These are phyloP conservation scores for Rossbeevera mucosa DNA, from an alignment of 768 basidiomycete genomes.

Conservation along the genomic window DNA sequence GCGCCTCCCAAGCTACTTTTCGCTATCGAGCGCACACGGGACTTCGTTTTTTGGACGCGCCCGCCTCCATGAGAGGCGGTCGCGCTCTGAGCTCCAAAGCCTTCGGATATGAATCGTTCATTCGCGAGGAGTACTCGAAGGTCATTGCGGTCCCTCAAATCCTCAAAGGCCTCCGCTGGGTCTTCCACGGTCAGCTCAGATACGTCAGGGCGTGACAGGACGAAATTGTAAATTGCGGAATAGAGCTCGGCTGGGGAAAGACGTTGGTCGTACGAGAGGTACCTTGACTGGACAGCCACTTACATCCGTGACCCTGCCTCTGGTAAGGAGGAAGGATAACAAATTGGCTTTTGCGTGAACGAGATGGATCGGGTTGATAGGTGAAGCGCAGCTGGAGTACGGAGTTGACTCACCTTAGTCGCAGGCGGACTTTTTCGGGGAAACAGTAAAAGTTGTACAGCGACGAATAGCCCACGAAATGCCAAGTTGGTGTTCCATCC, in stretches of 20 bases:
- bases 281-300: conserved; percentile 24
- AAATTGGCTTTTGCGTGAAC: conserved; percentile 67
- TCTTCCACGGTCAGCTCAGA: conserved; percentile 97
- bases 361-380: background rate
- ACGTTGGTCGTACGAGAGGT: background rate
- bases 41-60: conserved; percentile 36
- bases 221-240: conserved; percentile 75
- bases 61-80: conserved; percentile 47
- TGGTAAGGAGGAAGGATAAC: conserved; percentile 90
- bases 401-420: conserved; percentile 63
- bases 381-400: background rate
- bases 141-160: conserved; percentile 90
- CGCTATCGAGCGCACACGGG: conserved; percentile 28
- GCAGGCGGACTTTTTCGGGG: conserved; percentile 83
- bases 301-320: conserved; percentile 85
- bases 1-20: conserved; percentile 22
- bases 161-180: conserved; percentile 96
- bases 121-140: conserved; percentile 68
- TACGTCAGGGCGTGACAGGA: conserved; percentile 58
- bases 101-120: conserved; percentile 66
- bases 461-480: conserved; percentile 92
- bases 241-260: conserved; percentile 71
- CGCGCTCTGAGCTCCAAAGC: conserved; percentile 42
- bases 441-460: conserved; percentile 95
- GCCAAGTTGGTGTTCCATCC: conserved; percentile 61